These are phyloP conservation scores for Triticum monococcum DNA, from an alignment of 176 grass and related monocot genomes.

Conservation along the genomic window DNA sequence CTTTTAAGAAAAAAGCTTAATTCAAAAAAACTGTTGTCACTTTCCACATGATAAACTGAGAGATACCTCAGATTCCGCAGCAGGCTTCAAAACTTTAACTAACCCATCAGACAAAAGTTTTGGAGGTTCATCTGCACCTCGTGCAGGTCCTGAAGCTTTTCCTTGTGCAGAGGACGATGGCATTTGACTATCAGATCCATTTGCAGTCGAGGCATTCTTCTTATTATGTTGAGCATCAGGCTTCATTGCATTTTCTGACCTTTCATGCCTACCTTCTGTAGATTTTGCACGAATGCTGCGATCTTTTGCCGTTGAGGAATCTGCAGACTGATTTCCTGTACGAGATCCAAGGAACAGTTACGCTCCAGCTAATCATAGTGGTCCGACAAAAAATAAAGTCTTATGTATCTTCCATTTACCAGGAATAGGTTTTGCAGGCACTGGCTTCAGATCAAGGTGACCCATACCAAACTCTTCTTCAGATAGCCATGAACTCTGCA, in stretches of 20 bases:
- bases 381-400: not conserved
- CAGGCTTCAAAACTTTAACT: constrained; percentile 56
- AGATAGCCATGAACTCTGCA: constrained; percentile 95
- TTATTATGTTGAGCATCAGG: constrained; percentile 63
- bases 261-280: constrained; percentile 68
- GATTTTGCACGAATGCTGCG: constrained; percentile 58
- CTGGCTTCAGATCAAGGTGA: constrained; percentile 77
- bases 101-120: constrained; percentile 59
- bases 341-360: constrained; percentile 31
- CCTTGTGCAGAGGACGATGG: constrained; percentile 40
- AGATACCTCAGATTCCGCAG: constrained; percentile 77
- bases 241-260: constrained; percentile 61
- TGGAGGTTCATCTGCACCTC: constrained; percentile 57
- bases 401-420: constrained; percentile 52
- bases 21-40: not conserved
- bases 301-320: constrained; percentile 59
- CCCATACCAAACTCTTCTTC: constrained; percentile 98
- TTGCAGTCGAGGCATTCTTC: constrained; percentile 47
- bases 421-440: constrained; percentile 50
- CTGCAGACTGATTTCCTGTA: constrained; percentile 64
- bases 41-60: not conserved
- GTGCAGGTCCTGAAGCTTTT: constrained; percentile 56
- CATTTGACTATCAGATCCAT: constrained; percentile 56
- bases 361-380: constrained; percentile 1
- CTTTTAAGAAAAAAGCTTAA: not conserved